Base-by-base conservation (phyloP, 2,329 filamentous ascomycete genomes). In the Alternaria infectoria region DNA sequence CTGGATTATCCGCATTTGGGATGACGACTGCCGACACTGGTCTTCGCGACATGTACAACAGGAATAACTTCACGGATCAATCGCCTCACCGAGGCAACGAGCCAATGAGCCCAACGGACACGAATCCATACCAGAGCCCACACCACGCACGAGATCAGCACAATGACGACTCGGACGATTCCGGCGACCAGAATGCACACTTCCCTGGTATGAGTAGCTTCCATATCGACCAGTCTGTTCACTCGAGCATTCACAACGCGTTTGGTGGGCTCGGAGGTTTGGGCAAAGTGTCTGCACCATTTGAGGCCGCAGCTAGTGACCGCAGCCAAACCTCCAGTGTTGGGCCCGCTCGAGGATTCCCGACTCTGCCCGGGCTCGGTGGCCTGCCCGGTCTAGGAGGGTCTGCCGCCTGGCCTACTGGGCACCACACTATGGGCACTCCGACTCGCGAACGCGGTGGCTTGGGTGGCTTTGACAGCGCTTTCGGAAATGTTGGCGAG, bases 121-220 rank as follows among this genome's bases (percentile, higher is more conserved):
- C 96, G 4, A 99, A 99, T 76, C 96, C 96, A 2, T 99, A 96
- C 77, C 92, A 94, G 68, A 98, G 95, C 78, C 96, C 96, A 3
- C 89, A 91, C 8, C 91, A 90, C 40, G 91, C 93, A 25, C 89
- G 89, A 47, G 84, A 83, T 6, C 89, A 92, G 51, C 87, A 87
- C 17, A 86, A 89, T 63, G 86, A 87, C 67, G 84, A 91, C 47
- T 81, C 83, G 6, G 84, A 85, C 55, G 86, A 86, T 25, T 83
- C 86, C 51, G 84, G 86, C 65, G 84, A 85, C 54, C 83, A 84
- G 57, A 83, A 84, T 59, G 69, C 82, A 36, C 83, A 84, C 55
- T 83, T 85, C 59, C 83, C 84, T 46, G 84, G 84, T 12, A 79
- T 88, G 58, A 84, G 83, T 57, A 85, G 85, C 40, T 83, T 89